Conservation (phyloP, 1,284 basidiomycete genomes). For the Ganoderma boninense region DNA sequence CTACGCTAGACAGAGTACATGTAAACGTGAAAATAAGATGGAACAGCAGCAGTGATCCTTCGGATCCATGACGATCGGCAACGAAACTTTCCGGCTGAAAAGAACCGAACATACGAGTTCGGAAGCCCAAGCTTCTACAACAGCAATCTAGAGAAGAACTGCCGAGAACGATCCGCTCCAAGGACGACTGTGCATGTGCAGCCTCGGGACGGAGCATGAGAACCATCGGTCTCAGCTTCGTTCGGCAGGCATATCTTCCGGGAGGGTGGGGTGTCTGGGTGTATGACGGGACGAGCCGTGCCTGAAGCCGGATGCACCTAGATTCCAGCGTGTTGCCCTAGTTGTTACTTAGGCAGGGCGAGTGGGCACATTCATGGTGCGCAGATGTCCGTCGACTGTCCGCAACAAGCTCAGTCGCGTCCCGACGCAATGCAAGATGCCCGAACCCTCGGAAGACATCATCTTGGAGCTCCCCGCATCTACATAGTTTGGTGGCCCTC, state of each 20-base stretch:
- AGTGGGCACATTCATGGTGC: background rate
- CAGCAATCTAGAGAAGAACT: slow-evolving; percentile 21
- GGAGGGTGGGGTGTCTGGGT: background rate
- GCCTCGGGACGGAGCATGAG: slow-evolving; percentile 12
- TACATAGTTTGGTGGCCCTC: no score
- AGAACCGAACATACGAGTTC: background rate
- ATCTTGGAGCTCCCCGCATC: background rate
- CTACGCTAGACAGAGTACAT: background rate
- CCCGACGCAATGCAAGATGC: background rate
- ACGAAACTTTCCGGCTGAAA: background rate
- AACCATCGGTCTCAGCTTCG: slow-evolving; percentile 21
- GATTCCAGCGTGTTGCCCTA: background rate
- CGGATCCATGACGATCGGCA: background rate
- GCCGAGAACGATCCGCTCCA: slow-evolving; percentile 28
- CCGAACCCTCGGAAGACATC: background rate
- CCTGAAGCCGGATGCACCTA: background rate
- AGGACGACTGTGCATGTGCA: slow-evolving; percentile 9
- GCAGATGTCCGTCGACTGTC: background rate
- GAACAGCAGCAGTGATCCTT: background rate
- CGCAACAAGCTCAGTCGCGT: background rate
- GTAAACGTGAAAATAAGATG: background rate
- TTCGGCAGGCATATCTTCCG: slow-evolving; percentile 17
- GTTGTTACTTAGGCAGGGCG: background rate
- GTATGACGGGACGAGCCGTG: background rate
- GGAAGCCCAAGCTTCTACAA: slow-evolving; percentile 9